Evolutionary conservation across 2,329 filamentous ascomycete genomes (phyloP).

Genomic region (Aspergillus aculeatus): DNA sequence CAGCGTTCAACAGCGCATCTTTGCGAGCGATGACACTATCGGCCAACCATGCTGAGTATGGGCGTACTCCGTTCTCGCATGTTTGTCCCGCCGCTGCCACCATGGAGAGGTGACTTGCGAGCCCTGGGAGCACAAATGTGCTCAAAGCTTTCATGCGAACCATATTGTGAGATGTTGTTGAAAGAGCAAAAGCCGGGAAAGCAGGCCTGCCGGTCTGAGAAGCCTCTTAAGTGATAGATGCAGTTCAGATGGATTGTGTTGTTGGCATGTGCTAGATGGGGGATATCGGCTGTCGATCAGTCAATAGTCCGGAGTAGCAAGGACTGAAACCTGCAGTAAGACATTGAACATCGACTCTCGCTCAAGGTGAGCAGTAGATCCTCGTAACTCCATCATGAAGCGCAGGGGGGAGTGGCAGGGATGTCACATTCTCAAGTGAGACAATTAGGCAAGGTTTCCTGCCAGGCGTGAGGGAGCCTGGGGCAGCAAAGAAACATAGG

Average conservation of each 20-base stretch:
- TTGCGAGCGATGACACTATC: slow-evolving; percentile 27
- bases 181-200: background rate
- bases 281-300: background rate
- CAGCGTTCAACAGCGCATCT: slow-evolving; percentile 17
- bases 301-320: background rate
- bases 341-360: background rate
- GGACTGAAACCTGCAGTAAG: background rate
- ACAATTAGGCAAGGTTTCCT: background rate
- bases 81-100: background rate
- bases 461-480: background rate
- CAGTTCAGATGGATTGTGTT: background rate
- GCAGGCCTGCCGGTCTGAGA: background rate
- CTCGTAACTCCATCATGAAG: background rate
- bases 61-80: slow-evolving; percentile 8
- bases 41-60: slow-evolving; percentile 29
- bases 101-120: background rate
- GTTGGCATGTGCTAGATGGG: background rate
- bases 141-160: background rate
- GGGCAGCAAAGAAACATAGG: background rate
- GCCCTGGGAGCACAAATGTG: background rate
- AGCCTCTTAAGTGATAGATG: background rate
- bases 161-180: background rate
- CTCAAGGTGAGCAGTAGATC: background rate
- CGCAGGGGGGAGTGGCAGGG: background rate
- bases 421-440: background rate